Percentiles rank a stretch among this genome's conserved stretches.
These are phyloP conservation scores for Pseudoscleropodium purum DNA, from an alignment of 225 moss, liverwort and hornwort species.

Conservation along the genomic window DNA sequence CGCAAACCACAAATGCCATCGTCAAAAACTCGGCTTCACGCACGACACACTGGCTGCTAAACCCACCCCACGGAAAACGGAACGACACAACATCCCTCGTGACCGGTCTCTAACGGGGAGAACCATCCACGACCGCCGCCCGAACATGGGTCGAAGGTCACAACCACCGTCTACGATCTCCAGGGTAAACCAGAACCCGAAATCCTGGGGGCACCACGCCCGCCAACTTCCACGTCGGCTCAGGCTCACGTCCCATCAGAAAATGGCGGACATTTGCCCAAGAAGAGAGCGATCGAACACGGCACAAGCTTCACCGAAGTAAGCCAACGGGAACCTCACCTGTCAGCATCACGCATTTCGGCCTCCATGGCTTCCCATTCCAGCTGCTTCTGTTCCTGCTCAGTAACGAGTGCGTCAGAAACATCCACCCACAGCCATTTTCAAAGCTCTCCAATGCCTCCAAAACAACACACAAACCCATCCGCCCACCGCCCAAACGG, in stretches of 20 bases:
- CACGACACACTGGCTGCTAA: background rate
- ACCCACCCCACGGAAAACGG: background rate
- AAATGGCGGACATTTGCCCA: background rate
- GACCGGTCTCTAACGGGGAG: background rate
- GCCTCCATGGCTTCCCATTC: conserved; percentile 98
- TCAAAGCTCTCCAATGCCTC: background rate
- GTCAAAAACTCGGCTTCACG: background rate
- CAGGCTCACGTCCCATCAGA: background rate
- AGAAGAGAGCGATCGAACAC: background rate
- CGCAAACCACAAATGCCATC: background rate
- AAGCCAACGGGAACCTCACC: conserved; percentile 18
- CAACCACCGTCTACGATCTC: background rate
- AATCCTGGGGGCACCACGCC: background rate
- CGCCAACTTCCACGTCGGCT: background rate
- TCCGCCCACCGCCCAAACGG: background rate
- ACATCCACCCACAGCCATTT: background rate
- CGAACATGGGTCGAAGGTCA: background rate
- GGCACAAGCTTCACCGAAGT: background rate
- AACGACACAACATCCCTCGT: background rate
- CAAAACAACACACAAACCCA: background rate
- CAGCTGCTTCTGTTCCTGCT: conserved; percentile 89
- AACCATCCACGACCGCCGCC: background rate
- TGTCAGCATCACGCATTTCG: conserved; percentile 93
- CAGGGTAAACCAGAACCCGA: background rate
- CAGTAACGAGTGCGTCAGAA: background rate